Conservation (phyloP, 306 rosid genomes). For the Coriaria nepalensis region DNA sequence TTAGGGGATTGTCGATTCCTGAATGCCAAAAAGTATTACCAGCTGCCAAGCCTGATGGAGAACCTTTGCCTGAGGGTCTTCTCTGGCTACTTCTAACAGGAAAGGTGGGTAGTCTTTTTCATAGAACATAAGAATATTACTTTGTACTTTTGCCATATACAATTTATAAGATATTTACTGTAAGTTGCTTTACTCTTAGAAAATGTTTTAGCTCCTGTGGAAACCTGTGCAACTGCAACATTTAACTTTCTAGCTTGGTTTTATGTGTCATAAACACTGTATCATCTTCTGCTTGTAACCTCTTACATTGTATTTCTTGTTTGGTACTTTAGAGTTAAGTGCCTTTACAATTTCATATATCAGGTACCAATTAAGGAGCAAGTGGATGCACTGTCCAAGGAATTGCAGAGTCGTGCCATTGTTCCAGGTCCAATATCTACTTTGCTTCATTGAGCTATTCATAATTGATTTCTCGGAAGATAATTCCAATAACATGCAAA, state of each 20-base stretch:
- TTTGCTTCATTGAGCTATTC: constrained; percentile 6
- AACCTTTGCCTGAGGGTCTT: constrained; percentile 90
- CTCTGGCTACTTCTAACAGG: constrained; percentile 93
- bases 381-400: constrained; percentile 71
- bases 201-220: no score
- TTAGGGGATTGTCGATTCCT: constrained; percentile 76
- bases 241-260: no score
- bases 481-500: no score
- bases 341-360: constrained; percentile 11
- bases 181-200: no score
- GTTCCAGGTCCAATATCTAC: constrained; percentile 56
- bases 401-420: constrained; percentile 64
- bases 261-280: no score
- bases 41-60: constrained; percentile 79
- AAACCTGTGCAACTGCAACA: no score
- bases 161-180: neutral
- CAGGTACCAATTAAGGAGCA: constrained; percentile 91
- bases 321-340: neutral
- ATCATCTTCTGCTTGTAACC: neutral
- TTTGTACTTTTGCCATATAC: no score
- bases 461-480: neutral
- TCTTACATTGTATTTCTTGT: neutral
- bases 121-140: no score
- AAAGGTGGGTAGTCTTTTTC: constrained; percentile 35
- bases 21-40: constrained; percentile 87